A percentile compares a stretch with the other conserved stretches of the same genome.
These are phyloP conservation scores for Hyaloperonospora arabidopsidis DNA, from an alignment of 352 stramenopile species.

Conservation along the genomic window DNA sequence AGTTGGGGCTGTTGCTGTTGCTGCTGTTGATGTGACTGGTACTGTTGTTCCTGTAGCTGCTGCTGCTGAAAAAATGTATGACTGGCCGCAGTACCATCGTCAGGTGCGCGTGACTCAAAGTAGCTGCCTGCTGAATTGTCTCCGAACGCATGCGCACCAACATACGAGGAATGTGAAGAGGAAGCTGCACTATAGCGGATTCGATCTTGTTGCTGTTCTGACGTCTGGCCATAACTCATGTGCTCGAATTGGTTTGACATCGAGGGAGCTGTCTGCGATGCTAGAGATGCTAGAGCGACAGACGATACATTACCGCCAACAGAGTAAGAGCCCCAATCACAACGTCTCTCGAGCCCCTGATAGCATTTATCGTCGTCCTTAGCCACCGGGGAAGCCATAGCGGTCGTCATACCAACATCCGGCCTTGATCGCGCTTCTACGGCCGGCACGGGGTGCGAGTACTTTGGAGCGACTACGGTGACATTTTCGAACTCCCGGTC, in stretches of 20 bases:
- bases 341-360: slow-evolving; percentile 24
- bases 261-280: slow-evolving; percentile 16
- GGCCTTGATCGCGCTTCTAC: slow-evolving; percentile 3
- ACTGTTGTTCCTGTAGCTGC: slow-evolving; percentile 10
- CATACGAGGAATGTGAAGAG: slow-evolving; percentile 6
- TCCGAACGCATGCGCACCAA: slow-evolving; percentile 9
- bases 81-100: slow-evolving; percentile 4
- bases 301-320: slow-evolving; percentile 17
- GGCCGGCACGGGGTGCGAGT: not conserved
- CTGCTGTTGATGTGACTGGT: slow-evolving; percentile 12
- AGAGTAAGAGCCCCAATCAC: slow-evolving; percentile 12
- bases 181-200: slow-evolving; percentile 3
- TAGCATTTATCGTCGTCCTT: slow-evolving; percentile 6
- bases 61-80: slow-evolving; percentile 18
- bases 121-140: slow-evolving; percentile 9
- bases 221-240: slow-evolving; percentile 3
- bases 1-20: slow-evolving; percentile 13
- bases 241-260: slow-evolving; percentile 16
- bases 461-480: slow-evolving; percentile 6
- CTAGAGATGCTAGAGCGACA: slow-evolving; percentile 32
- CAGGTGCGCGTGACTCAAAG: slow-evolving; percentile 8
- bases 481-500: slow-evolving; percentile 7
- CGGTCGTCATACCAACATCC: slow-evolving; percentile 1
- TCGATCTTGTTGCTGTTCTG: slow-evolving; percentile 10
- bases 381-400: slow-evolving; percentile 4